phyloP scores from a whole-genome alignment of 306 rosid genomes.

The Delonix regia region DNA sequence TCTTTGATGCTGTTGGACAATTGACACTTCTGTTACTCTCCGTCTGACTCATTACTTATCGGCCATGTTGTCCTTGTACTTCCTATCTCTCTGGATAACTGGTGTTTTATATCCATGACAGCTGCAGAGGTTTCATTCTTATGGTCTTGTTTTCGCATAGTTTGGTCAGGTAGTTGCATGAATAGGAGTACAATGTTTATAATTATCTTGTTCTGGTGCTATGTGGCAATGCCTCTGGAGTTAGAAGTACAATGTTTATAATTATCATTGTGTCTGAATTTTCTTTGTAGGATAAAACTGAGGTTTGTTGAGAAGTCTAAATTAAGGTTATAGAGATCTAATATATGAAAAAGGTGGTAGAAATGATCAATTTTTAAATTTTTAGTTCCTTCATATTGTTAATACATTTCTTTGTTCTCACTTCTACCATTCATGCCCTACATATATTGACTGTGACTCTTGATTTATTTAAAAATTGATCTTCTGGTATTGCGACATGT shows the following conservation, averaged over 20 bases:
- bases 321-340: neutral
- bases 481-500: neutral
- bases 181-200: constrained; percentile 29
- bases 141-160: neutral
- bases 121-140: constrained; percentile 14
- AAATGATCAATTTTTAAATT: constrained; percentile 9
- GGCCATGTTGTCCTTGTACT: neutral
- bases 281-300: neutral
- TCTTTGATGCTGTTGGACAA: neutral
- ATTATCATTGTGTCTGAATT: neutral
- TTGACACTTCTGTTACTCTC: neutral
- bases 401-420: neutral
- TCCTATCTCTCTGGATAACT: neutral
- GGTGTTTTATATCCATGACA: neutral
- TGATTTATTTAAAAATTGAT: neutral
- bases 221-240: neutral
- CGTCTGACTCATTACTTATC: neutral
- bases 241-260: no score
- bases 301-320: neutral
- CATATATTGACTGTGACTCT: neutral
- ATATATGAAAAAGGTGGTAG: neutral
- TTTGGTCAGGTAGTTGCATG: constrained; percentile 27
- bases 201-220: constrained; percentile 17
- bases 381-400: neutral
- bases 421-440: constrained; percentile 1